Base-by-base conservation (phyloP, 2,329 filamentous ascomycete genomes). In the Akanthomyces dipterigenus region DNA sequence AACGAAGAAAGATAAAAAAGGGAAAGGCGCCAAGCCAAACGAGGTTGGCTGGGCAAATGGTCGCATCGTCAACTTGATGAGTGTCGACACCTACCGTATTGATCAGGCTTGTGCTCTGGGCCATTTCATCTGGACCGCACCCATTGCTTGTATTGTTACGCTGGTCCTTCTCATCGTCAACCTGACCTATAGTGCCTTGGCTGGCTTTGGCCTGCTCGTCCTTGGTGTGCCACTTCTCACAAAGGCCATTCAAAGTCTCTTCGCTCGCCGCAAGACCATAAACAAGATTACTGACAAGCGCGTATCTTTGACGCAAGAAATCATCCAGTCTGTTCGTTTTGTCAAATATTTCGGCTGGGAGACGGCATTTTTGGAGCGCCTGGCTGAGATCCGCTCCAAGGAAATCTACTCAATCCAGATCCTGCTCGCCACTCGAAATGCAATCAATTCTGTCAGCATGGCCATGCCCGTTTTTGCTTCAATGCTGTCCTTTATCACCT, bases 301-400 rank as follows among this genome's bases (percentile, higher is more conserved):
- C 64, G 93, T 98, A 8, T 89, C 89, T 57, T 78, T 98, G 38
- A 97, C 92, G 0, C 93, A 97, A 71, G 93, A 98, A 71, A 96
- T 98, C 56, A 70, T 98, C 16, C 88, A 92, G 67, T 90, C 91
- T 0, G 93, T 97, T 26, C 85, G 93, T 28, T 97, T 98, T 70
- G 93, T 98, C 75, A 98, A 98, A 73, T 97, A 86, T 73, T 98
- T 97, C 71, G 93, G 92, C 8, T 98, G 93, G 93, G 93, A 98
- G 72, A 88, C 83, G 62, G 89, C 90, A 38, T 97, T 98, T 70
- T 77, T 97, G 14, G 81, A 86, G 55, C 86, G 92, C 16, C 81
- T 97, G 18, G 84, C 85, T 55, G 82, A 86, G 26, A 89, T 96
- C 64, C 85, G 93, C 62, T 80, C 80, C 57, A 82, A 82, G 63